Percentiles rank a stretch among this genome's conserved stretches.
Evolutionary conservation across 2,329 filamentous ascomycete species (phyloP).

Genomic region (Xylariaceae sp.): DNA sequence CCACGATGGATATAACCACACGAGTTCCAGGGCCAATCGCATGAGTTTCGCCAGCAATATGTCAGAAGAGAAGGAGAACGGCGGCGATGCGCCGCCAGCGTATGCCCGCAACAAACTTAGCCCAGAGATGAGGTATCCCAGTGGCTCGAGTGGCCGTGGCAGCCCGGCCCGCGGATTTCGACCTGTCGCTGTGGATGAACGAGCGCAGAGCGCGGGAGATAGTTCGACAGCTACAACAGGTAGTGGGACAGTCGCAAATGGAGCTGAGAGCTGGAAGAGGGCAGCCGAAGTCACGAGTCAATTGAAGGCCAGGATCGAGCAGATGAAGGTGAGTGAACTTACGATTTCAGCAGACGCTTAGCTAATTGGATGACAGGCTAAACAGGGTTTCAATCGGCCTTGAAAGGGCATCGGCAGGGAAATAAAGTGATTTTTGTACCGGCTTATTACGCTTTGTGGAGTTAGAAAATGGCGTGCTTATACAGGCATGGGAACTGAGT

Average conservation of each 20-base stretch:
- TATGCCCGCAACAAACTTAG: slow-evolving; percentile 50
- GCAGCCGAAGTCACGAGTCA: slow-evolving; percentile 97
- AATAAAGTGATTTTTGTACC: no score
- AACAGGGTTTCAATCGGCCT: background rate
- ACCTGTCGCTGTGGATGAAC: slow-evolving; percentile 30
- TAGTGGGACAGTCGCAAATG: slow-evolving; percentile 36
- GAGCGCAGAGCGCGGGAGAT: slow-evolving; percentile 14
- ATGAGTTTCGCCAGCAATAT: slow-evolving; percentile 62
- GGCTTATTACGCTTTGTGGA: no score
- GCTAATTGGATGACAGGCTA: background rate
- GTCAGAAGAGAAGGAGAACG: slow-evolving; percentile 77
- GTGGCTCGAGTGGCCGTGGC: slow-evolving; percentile 52
- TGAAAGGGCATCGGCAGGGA: background rate
- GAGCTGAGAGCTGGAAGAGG: slow-evolving; percentile 90
- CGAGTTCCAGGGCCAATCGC: slow-evolving; percentile 42
- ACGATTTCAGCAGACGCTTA: slow-evolving; percentile 15
- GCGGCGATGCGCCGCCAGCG: slow-evolving; percentile 42
- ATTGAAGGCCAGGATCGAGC: slow-evolving; percentile 93
- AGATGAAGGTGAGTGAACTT: slow-evolving; percentile 71
- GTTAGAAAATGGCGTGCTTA: no score
- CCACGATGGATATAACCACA: slow-evolving; percentile 44
- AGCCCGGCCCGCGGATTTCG: slow-evolving; percentile 57
- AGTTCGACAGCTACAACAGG: slow-evolving; percentile 18
- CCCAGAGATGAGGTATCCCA: slow-evolving; percentile 52
- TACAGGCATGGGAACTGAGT: no score